Base-by-base conservation (phyloP, 75 land plant species). In the Cunninghamia lanceolata region DNA sequence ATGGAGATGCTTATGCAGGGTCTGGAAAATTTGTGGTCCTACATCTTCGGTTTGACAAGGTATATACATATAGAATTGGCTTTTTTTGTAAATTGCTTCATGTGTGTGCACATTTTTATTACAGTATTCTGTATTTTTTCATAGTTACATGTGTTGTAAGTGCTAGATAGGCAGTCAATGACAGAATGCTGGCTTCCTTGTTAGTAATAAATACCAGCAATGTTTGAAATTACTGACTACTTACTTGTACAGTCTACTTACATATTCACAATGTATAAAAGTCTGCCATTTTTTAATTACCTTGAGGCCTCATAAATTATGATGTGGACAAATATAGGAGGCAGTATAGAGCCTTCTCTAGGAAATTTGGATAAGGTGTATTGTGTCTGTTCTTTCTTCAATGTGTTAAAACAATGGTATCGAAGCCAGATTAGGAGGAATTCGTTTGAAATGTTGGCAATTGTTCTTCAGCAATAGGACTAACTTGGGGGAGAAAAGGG, bases 21-120 rank as follows among this genome's bases (percentile, higher is more conserved):
- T 19, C 91, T 50, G 85, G 86, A 68, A 97, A 94, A 84, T 97
- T 91, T 89, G 91, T 94, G 78, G 96, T 91, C 34, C 86, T 97
- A 38, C 99, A 97, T 87, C 93, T 97, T 71, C 93, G 99, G 9
- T 97, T 97, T 91, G 99, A 97, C 85, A 97, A 96, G 96, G 99
- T 97, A 90, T 63, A 17, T 40, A 79, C n/a, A 28, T 42, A 80
- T 80, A 42, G 13, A 42, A 11, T 30, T 25, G 8, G 82, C 82
- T 6, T 43, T 79, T 79, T 79, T 42, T 9, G 13, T 79, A 25
- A 21, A 30, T 50, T 42, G 14, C 14, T 80, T 80, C 34, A 45
- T 80, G 50, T 11, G 32, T 45, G 82, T 42, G 32, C 30, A 80
- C 30, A 45, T 80, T 28, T 45, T 80, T 25, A n/a, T 34, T 32